A percentile compares a stretch with the other conserved stretches of the same genome.
Evolutionary conservation across 2,329 filamentous ascomycete species (phyloP).

Genomic region (Phaeosphaeria sp.): DNA sequence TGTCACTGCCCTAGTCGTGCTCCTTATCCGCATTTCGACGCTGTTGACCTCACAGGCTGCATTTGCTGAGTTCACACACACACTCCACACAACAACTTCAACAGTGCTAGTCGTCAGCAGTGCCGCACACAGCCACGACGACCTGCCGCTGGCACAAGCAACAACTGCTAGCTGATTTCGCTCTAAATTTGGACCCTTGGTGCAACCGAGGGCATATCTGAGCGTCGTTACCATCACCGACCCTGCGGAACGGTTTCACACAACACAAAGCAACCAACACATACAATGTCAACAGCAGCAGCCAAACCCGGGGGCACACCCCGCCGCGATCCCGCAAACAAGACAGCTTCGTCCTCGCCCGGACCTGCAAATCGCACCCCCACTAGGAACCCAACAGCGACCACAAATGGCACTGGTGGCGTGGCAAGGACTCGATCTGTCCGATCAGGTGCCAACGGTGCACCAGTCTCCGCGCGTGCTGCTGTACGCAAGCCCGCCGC

Average conservation of each 20-base stretch:
- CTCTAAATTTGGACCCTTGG: conserved; percentile 16
- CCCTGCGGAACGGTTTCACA: conserved; percentile 13
- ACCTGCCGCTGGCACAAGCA: conserved; percentile 13
- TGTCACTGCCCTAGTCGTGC: conserved; percentile 5
- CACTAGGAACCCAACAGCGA: conserved; percentile 35
- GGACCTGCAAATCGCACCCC: conserved; percentile 42
- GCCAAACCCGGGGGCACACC: conserved; percentile 45
- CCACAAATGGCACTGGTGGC: conserved; percentile 36
- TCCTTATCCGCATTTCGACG: conserved; percentile 7
- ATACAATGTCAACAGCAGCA: conserved; percentile 43
- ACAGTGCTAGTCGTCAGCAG: conserved; percentile 2
- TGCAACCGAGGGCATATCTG: conserved; percentile 12
- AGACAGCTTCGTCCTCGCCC: conserved; percentile 37
- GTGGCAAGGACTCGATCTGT: conserved; percentile 40
- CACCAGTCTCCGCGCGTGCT: conserved; percentile 49
- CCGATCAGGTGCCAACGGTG: conserved; percentile 37
- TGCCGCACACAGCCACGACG: conserved; percentile 16
- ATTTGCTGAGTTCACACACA: conserved; percentile 2
- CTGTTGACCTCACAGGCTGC: conserved; percentile 14
- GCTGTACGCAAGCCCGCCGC: conserved; percentile 46
- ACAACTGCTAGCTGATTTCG: conserved; percentile 1
- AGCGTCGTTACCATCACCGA: conserved; percentile 19
- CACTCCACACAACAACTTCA: not conserved
- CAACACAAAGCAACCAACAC: conserved; percentile 9
- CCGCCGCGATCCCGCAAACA: conserved; percentile 27